Evolutionary conservation across 805 yeast species (phyloP).

Genomic region (Candida easanensis): DNA sequence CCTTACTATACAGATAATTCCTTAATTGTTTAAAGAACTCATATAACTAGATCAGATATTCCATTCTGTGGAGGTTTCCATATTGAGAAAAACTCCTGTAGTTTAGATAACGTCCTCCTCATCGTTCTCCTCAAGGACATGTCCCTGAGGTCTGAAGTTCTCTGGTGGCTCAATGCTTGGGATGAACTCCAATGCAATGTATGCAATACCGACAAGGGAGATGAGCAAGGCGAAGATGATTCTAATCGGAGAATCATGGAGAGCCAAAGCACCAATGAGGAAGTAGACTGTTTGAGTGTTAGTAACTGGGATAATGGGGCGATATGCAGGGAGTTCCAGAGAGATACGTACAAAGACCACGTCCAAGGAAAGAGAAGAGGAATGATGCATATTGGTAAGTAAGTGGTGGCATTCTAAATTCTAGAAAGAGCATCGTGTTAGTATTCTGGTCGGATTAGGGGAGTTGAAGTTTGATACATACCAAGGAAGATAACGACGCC

Average conservation of each 20-base stretch:
- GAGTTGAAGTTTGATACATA: conserved; percentile 23
- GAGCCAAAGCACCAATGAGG: conserved; percentile 45
- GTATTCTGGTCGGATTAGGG: neutral
- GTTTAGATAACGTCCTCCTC: conserved; percentile 32
- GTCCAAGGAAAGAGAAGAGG: conserved; percentile 63
- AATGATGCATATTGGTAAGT: conserved; percentile 63
- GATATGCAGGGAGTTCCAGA: neutral
- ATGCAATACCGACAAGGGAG: conserved; percentile 59
- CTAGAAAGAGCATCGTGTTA: conserved; percentile 19
- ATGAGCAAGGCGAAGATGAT: conserved; percentile 56
- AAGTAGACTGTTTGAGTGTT: conserved; percentile 39
- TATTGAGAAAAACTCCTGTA: neutral
- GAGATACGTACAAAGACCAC: conserved; percentile 56
- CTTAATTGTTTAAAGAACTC: too few species aligned
- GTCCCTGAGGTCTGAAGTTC: conserved; percentile 65
- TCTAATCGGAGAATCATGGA: conserved; percentile 54
- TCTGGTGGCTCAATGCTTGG: conserved; percentile 79
- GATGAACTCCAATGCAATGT: conserved; percentile 61
- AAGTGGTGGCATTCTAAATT: conserved; percentile 48
- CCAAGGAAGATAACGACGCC: conserved; percentile 48
- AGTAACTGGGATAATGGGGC: neutral
- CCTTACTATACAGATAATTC: too few species aligned
- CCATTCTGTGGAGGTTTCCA: too few species aligned
- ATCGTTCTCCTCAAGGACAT: conserved; percentile 33
- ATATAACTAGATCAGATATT: too few species aligned